Percentiles rank a stretch among this genome's conserved stretches.
phyloP scores from a whole-genome alignment of 805 yeast species.

The Starmerella bacillaris region DNA sequence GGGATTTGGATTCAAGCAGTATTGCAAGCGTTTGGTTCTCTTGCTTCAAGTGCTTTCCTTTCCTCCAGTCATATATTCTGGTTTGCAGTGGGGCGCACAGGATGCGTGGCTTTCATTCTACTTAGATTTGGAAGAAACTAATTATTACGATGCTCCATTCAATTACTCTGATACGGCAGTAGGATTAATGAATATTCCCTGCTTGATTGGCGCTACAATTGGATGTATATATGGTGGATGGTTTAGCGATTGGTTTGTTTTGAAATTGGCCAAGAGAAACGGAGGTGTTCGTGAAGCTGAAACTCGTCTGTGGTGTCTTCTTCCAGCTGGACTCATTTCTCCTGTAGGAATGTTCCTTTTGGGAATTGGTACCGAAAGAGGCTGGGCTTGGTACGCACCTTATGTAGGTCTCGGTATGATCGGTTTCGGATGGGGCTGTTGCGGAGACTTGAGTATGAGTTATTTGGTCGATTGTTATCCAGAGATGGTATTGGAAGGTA shows the following conservation, averaged over 20 bases:
- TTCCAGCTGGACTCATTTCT: constrained; percentile 31
- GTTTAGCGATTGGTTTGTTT: constrained; percentile 34
- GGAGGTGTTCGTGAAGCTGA: constrained; percentile 40
- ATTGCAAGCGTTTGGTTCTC: constrained; percentile 34
- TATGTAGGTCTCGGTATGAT: constrained; percentile 38
- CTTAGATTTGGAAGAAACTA: constrained; percentile 52
- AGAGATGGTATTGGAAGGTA: constrained; percentile 35
- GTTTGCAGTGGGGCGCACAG: constrained; percentile 61
- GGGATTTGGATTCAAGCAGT: constrained; percentile 53
- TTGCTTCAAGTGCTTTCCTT: constrained; percentile 23
- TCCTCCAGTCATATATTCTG: constrained; percentile 46
- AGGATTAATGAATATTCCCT: constrained; percentile 59
- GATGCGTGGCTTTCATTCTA: constrained; percentile 62
- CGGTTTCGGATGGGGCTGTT: constrained; percentile 38
- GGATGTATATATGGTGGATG: constrained; percentile 34
- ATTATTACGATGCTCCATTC: constrained; percentile 49
- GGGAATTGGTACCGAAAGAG: constrained; percentile 46
- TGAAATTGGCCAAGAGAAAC: constrained; percentile 31
- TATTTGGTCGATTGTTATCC: constrained; percentile 41
- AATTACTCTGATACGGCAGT: constrained; percentile 47
- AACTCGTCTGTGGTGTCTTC: constrained; percentile 36
- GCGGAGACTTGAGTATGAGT: constrained; percentile 30
- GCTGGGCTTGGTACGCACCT: constrained; percentile 38
- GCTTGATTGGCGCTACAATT: constrained; percentile 36
- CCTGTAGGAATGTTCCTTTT: constrained; percentile 41